A percentile compares a stretch with the other conserved stretches of the same genome.
These are phyloP conservation scores for Podila epicladia DNA, from an alignment of 192 early-diverging fungal genomes.

Conservation along the genomic window DNA sequence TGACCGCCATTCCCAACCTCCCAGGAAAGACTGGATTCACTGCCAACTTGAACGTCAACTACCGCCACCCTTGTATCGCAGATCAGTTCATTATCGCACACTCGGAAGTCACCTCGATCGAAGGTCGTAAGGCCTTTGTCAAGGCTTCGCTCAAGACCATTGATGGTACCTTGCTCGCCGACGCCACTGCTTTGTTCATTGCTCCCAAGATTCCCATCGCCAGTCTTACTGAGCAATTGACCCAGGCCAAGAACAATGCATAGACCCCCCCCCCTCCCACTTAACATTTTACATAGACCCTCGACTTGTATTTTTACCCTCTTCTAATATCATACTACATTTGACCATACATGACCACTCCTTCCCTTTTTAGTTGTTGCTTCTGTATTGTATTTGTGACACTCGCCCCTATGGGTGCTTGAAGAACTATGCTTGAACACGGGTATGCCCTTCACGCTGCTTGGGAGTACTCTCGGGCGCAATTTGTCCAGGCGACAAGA, in stretches of 20 bases:
- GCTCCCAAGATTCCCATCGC: conserved; percentile 59
- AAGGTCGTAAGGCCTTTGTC: conserved; percentile 77
- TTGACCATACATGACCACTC: too few relatives aligned
- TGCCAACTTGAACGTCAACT: conserved; percentile 80
- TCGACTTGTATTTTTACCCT: too few relatives aligned
- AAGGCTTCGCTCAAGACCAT: conserved; percentile 68
- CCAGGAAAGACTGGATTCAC: conserved; percentile 79
- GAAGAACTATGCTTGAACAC: not conserved
- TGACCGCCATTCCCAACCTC: conserved; percentile 58
- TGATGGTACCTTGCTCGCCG: conserved; percentile 66
- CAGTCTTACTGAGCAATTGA: conserved; percentile 22
- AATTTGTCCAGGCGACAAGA: not conserved
- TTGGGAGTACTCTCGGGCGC: not conserved
- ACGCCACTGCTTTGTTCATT: conserved; percentile 75
- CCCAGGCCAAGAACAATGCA: conserved; percentile 6
- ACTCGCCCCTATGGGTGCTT: too few relatives aligned
- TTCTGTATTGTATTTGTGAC: too few relatives aligned
- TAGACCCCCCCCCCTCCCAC: not conserved
- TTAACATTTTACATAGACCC: not conserved
- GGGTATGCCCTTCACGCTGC: not conserved
- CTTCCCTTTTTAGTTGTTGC: too few relatives aligned
- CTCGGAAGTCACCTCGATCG: conserved; percentile 61
- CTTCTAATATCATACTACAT: too few relatives aligned
- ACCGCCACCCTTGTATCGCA: conserved; percentile 70
- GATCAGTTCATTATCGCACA: conserved; percentile 69